Evolutionary conservation across 495 filamentous ascomycete genomes (phyloP).

Genomic region (Aspergillus cavernicola): DNA sequence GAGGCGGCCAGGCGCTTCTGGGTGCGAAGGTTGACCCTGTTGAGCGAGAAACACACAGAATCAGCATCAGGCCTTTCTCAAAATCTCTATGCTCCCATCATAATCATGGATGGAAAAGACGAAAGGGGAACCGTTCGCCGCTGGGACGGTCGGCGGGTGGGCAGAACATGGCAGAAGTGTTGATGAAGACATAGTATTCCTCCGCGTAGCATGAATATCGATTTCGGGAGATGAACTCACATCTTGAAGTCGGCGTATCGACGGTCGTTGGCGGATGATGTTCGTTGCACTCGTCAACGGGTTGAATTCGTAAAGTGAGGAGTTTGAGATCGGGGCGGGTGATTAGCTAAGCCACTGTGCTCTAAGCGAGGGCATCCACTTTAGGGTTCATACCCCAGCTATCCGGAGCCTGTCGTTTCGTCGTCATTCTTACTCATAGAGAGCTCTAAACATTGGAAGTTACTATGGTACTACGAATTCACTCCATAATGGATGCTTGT

Average conservation of each 20-base stretch:
- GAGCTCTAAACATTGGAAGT: no score
- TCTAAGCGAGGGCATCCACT: conserved; percentile 44
- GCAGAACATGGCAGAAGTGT: conserved; percentile 13
- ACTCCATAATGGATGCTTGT: no score
- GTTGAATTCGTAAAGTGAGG: conserved; percentile 42
- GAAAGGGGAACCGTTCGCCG: conserved; percentile 9
- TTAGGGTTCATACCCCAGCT: conserved; percentile 33
- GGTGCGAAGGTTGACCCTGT: conserved; percentile 98
- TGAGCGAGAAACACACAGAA: conserved; percentile 26
- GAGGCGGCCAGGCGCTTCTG: conserved; percentile 99
- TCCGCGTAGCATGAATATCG: conserved; percentile 10
- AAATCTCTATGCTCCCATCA: not conserved
- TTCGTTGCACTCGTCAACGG: conserved; percentile 47
- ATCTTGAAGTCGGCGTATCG: conserved; percentile 55
- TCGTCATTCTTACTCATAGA: no score
- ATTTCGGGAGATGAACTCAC: conserved; percentile 41
- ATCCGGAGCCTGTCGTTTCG: not conserved
- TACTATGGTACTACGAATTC: no score
- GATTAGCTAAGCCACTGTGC: conserved; percentile 47
- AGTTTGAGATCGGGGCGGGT: conserved; percentile 41
- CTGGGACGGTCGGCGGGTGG: conserved; percentile 1
- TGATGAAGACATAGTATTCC: conserved; percentile 17
- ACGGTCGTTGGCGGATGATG: conserved; percentile 52
- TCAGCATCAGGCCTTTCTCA: conserved; percentile 30
- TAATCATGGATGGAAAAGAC: conserved; percentile 6